Evolutionary conservation across 2,329 filamentous ascomycete genomes (phyloP).

Genomic region (Pseudopyricularia cyperi): DNA sequence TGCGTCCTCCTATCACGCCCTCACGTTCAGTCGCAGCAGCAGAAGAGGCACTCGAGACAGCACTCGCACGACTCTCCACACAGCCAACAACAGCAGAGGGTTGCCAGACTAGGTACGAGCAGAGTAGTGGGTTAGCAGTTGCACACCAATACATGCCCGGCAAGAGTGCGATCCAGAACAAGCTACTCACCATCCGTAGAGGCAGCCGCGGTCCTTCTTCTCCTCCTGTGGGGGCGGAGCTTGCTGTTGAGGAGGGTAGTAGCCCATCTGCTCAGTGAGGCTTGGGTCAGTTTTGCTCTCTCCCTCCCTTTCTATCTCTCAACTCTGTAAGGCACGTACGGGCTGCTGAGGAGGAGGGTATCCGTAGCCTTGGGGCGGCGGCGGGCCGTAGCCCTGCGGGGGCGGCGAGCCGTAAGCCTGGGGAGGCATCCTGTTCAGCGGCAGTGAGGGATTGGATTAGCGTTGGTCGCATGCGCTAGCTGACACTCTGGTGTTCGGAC

Average conservation of each 20-base stretch:
- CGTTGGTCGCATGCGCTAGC: neutral
- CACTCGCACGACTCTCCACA: slow-evolving; percentile 30
- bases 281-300: neutral
- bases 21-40: slow-evolving; percentile 16
- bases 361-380: neutral
- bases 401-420: neutral
- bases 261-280: neutral
- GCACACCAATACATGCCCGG: slow-evolving; percentile 2
- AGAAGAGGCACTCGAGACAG: slow-evolving; percentile 26
- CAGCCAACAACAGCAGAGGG: slow-evolving; percentile 30
- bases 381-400: neutral
- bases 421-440: neutral
- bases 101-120: slow-evolving; percentile 18
- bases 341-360: slow-evolving; percentile 1
- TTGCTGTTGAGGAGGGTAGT: slow-evolving; percentile 9
- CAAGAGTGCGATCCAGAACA: too few species aligned
- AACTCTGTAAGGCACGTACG: neutral
- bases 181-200: slow-evolving; percentile 24
- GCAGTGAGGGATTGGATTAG: neutral
- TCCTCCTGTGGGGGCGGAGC: slow-evolving; percentile 19
- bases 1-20: neutral
- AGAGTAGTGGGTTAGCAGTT: neutral
- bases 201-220: slow-evolving; percentile 25
- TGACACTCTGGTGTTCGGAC: neutral
- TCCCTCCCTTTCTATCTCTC: too few species aligned